Percentiles rank a stretch among this genome's conserved stretches.
phyloP scores from a whole-genome alignment of 805 yeast species.

The Cyberlindnera meyerae region DNA sequence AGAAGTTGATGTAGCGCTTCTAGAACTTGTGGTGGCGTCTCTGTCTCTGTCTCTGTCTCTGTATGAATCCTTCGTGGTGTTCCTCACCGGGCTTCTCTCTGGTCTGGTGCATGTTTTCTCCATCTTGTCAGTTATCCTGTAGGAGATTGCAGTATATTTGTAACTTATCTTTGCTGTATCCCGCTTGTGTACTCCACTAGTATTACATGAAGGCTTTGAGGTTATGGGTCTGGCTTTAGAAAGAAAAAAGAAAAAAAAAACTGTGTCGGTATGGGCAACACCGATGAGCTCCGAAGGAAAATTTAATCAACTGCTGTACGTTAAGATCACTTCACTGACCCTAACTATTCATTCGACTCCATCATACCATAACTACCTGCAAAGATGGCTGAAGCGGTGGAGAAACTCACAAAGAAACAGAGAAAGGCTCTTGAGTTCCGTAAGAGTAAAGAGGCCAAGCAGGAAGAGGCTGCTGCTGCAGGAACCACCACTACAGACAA shows the following conservation, averaged over 20 bases:
- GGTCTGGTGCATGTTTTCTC: slow-evolving; percentile 1
- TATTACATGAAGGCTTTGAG: too few species aligned
- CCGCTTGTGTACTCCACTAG: too few species aligned
- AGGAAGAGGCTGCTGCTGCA: slow-evolving; percentile 14
- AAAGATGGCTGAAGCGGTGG: slow-evolving; percentile 16
- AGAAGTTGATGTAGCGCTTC: too few species aligned
- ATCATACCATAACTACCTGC: background rate
- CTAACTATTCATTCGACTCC: too few species aligned
- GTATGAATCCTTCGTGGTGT: slow-evolving; percentile 2
- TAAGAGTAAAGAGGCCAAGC: slow-evolving; percentile 26
- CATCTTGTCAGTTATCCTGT: too few species aligned
- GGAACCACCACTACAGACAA: slow-evolving; percentile 6
- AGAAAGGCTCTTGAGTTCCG: slow-evolving; percentile 58
- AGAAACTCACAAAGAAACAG: slow-evolving; percentile 61
- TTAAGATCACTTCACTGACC: too few species aligned
- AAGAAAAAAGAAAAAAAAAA: too few species aligned
- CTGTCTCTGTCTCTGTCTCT: slow-evolving; percentile 15
- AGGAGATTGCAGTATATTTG: too few species aligned
- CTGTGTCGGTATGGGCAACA: slow-evolving; percentile 4
- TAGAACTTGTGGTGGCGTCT: too few species aligned
- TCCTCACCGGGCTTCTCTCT: slow-evolving; percentile 8
- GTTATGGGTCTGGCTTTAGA: too few species aligned
- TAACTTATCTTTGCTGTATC: too few species aligned
- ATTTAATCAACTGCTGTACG: background rate
- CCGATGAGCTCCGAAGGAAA: slow-evolving; percentile 2